These are phyloP conservation scores for Aspergillus ellipticus DNA, from an alignment of 495 filamentous ascomycete species.

Conservation along the genomic window DNA sequence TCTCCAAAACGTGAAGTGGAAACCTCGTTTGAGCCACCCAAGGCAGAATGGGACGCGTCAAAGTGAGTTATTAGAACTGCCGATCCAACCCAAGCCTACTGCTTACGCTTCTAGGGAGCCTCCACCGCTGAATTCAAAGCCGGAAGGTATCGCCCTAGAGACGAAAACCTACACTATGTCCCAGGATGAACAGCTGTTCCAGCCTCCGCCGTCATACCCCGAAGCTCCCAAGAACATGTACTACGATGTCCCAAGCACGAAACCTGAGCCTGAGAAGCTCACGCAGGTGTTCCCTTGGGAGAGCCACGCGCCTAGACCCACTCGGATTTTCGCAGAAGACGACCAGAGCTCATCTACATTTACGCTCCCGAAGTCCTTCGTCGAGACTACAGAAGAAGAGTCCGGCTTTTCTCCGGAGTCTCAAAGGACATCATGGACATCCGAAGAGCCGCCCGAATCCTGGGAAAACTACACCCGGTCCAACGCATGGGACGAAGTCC, in stretches of 20 bases:
- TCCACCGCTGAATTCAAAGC: conserved; percentile 67
- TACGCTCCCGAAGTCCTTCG: conserved; percentile 14
- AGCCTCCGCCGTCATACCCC: conserved; percentile 69
- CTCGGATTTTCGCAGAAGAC: conserved; percentile 69
- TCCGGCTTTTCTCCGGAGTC: conserved; percentile 9
- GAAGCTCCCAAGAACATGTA: conserved; percentile 82
- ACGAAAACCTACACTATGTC: conserved; percentile 73
- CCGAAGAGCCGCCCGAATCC: conserved; percentile 45
- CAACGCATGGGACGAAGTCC: conserved; percentile 88
- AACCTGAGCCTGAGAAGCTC: conserved; percentile 52
- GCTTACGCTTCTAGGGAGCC: conserved; percentile 54
- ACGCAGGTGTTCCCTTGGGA: conserved; percentile 88
- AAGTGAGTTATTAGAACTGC: conserved; percentile 42
- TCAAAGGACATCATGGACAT: conserved; percentile 40
- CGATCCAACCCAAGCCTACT: background rate
- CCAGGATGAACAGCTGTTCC: conserved; percentile 62
- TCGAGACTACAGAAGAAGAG: conserved; percentile 32
- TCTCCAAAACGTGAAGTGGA: conserved; percentile 36
- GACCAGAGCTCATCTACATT: conserved; percentile 13
- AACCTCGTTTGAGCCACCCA: conserved; percentile 45
- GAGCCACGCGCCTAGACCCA: conserved; percentile 54
- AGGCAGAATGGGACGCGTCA: conserved; percentile 64
- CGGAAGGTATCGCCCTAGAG: conserved; percentile 76
- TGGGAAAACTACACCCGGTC: conserved; percentile 63
- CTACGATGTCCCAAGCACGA: conserved; percentile 68